Evolutionary conservation across 2,329 filamentous ascomycete genomes (phyloP).

Genomic region (Xylaria sp.): DNA sequence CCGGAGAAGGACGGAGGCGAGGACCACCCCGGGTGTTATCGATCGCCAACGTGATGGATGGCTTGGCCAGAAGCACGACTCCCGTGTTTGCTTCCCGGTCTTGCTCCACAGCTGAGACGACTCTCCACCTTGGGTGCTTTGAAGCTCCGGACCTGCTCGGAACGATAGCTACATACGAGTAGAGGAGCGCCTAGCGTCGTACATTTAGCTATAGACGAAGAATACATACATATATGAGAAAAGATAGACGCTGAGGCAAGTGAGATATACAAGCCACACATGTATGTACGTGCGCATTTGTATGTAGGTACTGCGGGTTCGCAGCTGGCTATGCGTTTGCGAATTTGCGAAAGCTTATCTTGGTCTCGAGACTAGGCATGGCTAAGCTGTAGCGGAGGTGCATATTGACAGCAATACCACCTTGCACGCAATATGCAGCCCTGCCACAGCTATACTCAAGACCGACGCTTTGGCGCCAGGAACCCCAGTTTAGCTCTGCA

Average conservation of each 20-base stretch:
- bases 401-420: constrained; percentile 14
- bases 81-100: constrained; percentile 1
- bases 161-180: not conserved
- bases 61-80: not conserved
- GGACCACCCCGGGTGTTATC: not conserved
- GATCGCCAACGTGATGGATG: not conserved
- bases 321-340: too few species aligned
- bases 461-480: constrained; percentile 16
- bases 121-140: not conserved
- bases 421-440: constrained; percentile 30
- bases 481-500: constrained; percentile 25
- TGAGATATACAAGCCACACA: not conserved
- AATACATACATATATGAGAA: not conserved
- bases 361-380: not conserved
- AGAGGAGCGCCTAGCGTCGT: not conserved
- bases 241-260: not conserved
- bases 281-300: not conserved
- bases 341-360: constrained; percentile 19
- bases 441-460: constrained; percentile 20
- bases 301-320: too few species aligned
- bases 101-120: not conserved
- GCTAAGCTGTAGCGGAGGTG: not conserved
- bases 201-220: not conserved
- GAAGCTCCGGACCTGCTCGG: not conserved
- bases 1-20: not conserved